These are phyloP conservation scores for Globisporangium abappressorium DNA, from an alignment of 352 stramenopile species.

Conservation along the genomic window DNA sequence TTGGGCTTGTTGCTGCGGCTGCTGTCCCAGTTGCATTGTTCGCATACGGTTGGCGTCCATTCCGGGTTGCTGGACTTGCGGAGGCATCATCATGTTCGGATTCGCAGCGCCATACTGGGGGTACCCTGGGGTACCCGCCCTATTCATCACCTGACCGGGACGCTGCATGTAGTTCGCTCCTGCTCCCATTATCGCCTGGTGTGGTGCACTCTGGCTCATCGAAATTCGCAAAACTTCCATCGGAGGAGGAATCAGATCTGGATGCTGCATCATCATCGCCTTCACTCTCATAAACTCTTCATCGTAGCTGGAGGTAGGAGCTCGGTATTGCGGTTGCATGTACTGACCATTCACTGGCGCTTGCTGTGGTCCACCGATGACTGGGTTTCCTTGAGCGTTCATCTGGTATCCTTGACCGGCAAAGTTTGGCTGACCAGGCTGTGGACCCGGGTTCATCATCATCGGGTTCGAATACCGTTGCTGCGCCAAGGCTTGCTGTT, in stretches of 20 bases:
- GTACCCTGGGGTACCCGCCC: conserved; percentile 45
- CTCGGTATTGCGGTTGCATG: conserved; percentile 67
- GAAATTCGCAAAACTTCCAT: conserved; percentile 86
- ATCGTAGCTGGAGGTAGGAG: conserved; percentile 70
- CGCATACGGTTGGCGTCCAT: conserved; percentile 45
- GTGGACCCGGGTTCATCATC: conserved; percentile 64
- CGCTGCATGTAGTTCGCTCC: conserved; percentile 68
- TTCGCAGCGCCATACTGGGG: conserved; percentile 55
- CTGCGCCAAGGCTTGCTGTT: conserved; percentile 16
- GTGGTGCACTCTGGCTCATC: conserved; percentile 64
- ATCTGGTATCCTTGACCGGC: conserved; percentile 59
- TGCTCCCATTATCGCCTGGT: conserved; percentile 57
- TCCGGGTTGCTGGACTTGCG: conserved; percentile 29
- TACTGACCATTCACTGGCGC: conserved; percentile 48
- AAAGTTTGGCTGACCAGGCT: conserved; percentile 31
- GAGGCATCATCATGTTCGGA: conserved; percentile 68
- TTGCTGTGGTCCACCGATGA: conserved; percentile 27
- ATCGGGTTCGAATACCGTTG: conserved; percentile 64
- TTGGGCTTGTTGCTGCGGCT: conserved; percentile 20
- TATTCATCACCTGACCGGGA: conserved; percentile 56
- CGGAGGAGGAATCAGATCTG: conserved; percentile 80
- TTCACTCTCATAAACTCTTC: conserved; percentile 86
- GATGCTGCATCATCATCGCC: conserved; percentile 88
- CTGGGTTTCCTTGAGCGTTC: conserved; percentile 38
- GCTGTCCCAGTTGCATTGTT: conserved; percentile 28